These are phyloP conservation scores for Wallacemonas sp. DNA, from an alignment of 208 protist genomes.

Conservation along the genomic window DNA sequence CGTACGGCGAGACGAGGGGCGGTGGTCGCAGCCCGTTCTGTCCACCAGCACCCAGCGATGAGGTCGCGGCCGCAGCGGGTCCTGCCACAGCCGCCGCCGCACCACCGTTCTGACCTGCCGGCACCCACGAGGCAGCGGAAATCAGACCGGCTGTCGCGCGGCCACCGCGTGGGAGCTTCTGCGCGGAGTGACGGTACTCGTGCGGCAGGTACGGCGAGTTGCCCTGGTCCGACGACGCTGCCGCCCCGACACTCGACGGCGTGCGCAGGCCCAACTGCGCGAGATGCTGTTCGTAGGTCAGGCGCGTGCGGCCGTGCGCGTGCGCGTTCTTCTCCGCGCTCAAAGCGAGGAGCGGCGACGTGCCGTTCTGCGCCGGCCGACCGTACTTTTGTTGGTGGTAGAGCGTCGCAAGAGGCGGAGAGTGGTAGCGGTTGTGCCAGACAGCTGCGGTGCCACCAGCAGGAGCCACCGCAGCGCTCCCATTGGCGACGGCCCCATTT, in stretches of 20 bases:
- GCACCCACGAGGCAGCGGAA: no score
- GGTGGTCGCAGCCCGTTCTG: no score
- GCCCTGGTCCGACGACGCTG: slow-evolving; percentile 7
- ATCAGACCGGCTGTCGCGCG: no score
- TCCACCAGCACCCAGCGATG: background rate
- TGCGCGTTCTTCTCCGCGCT: no score
- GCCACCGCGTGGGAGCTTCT: background rate
- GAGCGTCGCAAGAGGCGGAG: slow-evolving; percentile 7
- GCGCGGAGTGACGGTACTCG: slow-evolving; percentile 4
- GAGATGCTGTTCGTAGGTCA: slow-evolving; percentile 13
- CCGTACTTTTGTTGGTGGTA: slow-evolving; percentile 11
- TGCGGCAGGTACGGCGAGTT: slow-evolving; percentile 8
- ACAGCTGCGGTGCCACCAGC: background rate
- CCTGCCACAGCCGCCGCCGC: no score
- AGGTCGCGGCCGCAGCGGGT: background rate
- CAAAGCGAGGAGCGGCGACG: background rate
- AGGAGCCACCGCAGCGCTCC: background rate
- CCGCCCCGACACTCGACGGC: slow-evolving; percentile 8
- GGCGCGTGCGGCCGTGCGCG: background rate
- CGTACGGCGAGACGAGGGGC: no score
- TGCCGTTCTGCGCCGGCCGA: background rate
- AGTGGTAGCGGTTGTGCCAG: slow-evolving; percentile 7
- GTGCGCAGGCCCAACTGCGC: slow-evolving; percentile 1
- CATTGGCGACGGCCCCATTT: no score
- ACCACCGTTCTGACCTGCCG: no score